Conservation (phyloP, 2,329 filamentous ascomycete genomes). For the Alternaria gansuensis region DNA sequence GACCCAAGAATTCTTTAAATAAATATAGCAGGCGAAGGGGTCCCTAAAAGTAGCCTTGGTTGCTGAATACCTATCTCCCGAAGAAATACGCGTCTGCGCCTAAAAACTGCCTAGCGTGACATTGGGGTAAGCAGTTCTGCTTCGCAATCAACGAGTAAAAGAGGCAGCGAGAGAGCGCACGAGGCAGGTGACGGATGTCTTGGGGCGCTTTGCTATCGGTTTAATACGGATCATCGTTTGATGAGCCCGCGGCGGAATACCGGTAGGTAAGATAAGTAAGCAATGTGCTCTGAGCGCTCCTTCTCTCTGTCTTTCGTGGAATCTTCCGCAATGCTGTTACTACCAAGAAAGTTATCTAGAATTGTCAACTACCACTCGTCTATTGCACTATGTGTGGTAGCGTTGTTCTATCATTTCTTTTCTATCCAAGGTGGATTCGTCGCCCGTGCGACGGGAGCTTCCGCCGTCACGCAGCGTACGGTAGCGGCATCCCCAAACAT, state of each 20-base stretch:
- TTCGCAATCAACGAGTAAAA: conserved; percentile 2
- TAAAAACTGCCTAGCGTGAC: neutral
- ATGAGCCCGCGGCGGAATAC: neutral
- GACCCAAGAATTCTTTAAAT: neutral
- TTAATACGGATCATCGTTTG: neutral
- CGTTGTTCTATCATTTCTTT: conserved; percentile 12
- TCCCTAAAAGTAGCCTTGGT: neutral
- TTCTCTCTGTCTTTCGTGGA: neutral
- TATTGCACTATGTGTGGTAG: conserved; percentile 9
- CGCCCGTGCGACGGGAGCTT: neutral
- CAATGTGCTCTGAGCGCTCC: neutral
- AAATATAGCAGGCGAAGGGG: neutral
- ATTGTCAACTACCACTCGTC: conserved; percentile 10
- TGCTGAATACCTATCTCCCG: neutral
- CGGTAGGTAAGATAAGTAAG: neutral
- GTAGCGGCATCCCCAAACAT: conserved; percentile 40
- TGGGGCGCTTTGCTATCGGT: neutral
- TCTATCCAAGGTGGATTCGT: conserved; percentile 2
- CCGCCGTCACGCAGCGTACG: neutral
- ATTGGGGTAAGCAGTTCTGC: neutral
- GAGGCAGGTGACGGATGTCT: neutral
- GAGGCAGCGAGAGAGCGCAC: neutral
- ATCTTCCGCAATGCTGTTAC: conserved; percentile 6
- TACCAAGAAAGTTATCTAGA: neutral
- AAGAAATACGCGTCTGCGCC: neutral